Evolutionary conservation across 768 basidiomycete genomes (phyloP), one percentile per base, ranked within the genome.

Genomic region (Pisolithus orientalis): DNA sequence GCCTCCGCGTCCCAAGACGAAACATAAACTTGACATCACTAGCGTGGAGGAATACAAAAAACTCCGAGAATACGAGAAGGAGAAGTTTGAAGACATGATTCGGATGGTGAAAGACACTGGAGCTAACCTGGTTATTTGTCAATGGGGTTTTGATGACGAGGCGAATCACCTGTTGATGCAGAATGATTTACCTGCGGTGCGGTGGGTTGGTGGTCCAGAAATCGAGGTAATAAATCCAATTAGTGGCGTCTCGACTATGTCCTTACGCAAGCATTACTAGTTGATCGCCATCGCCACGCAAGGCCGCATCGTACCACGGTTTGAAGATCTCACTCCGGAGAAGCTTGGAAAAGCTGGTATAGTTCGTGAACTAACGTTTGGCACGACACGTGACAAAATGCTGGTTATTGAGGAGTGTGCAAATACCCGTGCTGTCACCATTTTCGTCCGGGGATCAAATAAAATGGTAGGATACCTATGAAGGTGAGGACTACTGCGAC

Each of bases 101-200:
- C 87, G 88, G 70, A 75, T 83, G 67, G 94, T 98, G 53, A 95
- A 97, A 69, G 87, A 95, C 61, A 89, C 94, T 14, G 96, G 96
- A 37, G 95, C 96, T 13, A 99, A 99, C 70, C 72, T 99, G 54
- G 96, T 99, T 58, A 97, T 99, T 61, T 99, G 96, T 71, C 96
- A 99, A 66, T 99, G 96, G 96, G 96, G 96, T 54, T 99, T 99
- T 65, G 96, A 99, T 65, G 96, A 99, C 64, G 96, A 99, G 72
- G 96, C 96, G 42, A 99, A 99, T 66, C 96, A 98, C 67, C 59
- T 98, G 61, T 71, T 99, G 57, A 93, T 98, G 91, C 94, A 96
- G 75, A 98, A 97, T 61, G 91, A 94, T 13, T 77, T 99, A 34
- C 96, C 96, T 40, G 90, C 96, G 28, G 95, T 98, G 29, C 80